A percentile compares a stretch with the other conserved stretches of the same genome.
These are phyloP conservation scores for Xylaria sp. DNA, from an alignment of 2,329 filamentous ascomycete species.

Conservation along the genomic window DNA sequence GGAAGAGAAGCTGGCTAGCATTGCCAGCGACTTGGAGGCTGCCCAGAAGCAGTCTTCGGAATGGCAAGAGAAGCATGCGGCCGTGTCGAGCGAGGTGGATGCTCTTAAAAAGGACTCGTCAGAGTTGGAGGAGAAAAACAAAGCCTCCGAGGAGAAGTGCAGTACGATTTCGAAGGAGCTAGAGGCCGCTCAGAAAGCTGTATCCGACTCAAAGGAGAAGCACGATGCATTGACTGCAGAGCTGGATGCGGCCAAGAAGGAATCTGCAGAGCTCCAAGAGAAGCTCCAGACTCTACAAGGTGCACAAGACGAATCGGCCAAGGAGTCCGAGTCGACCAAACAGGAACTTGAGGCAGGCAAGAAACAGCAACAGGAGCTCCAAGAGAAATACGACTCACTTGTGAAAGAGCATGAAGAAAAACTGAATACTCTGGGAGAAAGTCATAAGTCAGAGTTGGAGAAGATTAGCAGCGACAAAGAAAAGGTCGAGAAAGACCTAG, in stretches of 20 bases:
- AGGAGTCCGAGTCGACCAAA: slow-evolving; percentile 48
- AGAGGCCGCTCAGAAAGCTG: slow-evolving; percentile 48
- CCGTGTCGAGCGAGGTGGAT: slow-evolving; percentile 41
- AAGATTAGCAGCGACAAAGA: slow-evolving; percentile 39
- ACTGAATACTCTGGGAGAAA: slow-evolving; percentile 38
- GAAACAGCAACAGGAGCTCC: slow-evolving; percentile 44
- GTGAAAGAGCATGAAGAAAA: slow-evolving; percentile 42
- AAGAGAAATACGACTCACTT: slow-evolving; percentile 37
- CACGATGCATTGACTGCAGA: slow-evolving; percentile 38
- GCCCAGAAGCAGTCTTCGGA: slow-evolving; percentile 48
- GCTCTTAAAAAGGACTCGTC: slow-evolving; percentile 44
- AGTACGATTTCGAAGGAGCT: slow-evolving; percentile 43
- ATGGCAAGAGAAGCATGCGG: slow-evolving; percentile 42
- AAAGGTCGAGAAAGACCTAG: slow-evolving; percentile 45
- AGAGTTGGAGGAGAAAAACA: slow-evolving; percentile 43
- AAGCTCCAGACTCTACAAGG: slow-evolving; percentile 40
- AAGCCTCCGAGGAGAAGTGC: slow-evolving; percentile 38
- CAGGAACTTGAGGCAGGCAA: slow-evolving; percentile 46
- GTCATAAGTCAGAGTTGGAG: slow-evolving; percentile 40
- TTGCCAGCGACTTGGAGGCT: slow-evolving; percentile 50
- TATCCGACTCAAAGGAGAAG: slow-evolving; percentile 44
- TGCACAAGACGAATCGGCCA: slow-evolving; percentile 39
- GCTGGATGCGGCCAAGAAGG: slow-evolving; percentile 43
- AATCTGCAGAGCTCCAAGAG: slow-evolving; percentile 41
- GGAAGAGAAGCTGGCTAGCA: slow-evolving; percentile 37